phyloP scores from a whole-genome alignment of 495 filamentous ascomycete genomes.

The Tuber aestivum region DNA sequence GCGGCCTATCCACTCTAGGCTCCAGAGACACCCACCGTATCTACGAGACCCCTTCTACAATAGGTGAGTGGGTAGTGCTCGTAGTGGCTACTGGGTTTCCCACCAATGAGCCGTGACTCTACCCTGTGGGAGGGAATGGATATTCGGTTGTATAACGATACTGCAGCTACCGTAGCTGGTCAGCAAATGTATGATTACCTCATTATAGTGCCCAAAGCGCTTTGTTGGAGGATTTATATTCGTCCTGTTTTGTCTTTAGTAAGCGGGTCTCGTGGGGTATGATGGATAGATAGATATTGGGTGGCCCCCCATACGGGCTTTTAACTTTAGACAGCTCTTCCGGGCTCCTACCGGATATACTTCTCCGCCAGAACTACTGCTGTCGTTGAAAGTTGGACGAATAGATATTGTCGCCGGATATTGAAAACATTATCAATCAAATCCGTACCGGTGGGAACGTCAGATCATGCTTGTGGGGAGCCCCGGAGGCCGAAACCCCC shows the following conservation, averaged over 20 bases:
- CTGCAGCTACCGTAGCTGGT: neutral
- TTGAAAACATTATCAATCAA: neutral
- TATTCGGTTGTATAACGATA: neutral
- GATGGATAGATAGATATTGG: neutral
- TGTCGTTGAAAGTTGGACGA: neutral
- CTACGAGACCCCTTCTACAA: neutral
- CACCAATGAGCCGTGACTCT: neutral
- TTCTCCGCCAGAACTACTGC: neutral
- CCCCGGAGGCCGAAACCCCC: neutral
- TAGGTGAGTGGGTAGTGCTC: neutral
- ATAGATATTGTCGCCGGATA: neutral
- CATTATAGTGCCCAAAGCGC: neutral
- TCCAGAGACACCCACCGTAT: neutral
- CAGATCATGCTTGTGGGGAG: neutral
- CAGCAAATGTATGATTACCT: neutral
- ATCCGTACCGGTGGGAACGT: neutral
- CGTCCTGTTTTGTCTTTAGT: neutral
- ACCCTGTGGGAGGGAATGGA: neutral
- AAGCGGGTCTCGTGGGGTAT: neutral
- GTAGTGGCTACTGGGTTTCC: neutral
- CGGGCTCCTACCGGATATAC: neutral
- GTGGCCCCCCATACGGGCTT: neutral
- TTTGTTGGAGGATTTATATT: neutral
- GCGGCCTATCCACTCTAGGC: neutral
- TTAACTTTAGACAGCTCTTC: neutral